Evolutionary conservation across 2,329 filamentous ascomycete species (phyloP).

Genomic region (Ceratocystis destructans): DNA sequence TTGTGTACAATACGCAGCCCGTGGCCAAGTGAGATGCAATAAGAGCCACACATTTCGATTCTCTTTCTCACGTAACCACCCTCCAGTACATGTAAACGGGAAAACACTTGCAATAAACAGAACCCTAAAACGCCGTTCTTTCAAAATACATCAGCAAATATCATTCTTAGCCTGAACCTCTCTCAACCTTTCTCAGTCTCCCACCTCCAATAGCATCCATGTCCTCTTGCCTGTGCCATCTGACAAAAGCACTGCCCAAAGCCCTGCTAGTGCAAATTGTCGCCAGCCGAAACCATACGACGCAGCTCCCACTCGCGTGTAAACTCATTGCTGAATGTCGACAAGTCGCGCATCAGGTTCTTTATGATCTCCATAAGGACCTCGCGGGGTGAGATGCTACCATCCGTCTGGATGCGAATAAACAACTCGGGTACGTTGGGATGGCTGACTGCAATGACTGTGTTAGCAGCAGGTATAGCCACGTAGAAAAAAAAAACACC

Average conservation of each 20-base stretch:
- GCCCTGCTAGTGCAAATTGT: conserved; percentile 25
- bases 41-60: background rate
- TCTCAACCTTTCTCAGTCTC: background rate
- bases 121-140: conserved; percentile 10
- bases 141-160: background rate
- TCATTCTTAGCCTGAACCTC: background rate
- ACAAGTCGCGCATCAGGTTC: conserved; percentile 68
- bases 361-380: conserved; percentile 69
- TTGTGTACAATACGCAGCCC: background rate
- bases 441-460: conserved; percentile 34
- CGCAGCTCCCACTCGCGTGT: conserved; percentile 83
- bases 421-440: conserved; percentile 48
- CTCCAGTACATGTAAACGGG: background rate
- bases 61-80: background rate
- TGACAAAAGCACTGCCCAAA: background rate
- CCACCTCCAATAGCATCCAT: background rate
- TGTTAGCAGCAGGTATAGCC: conserved; percentile 11
- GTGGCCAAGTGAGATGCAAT: background rate
- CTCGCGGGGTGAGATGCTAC: conserved; percentile 74
- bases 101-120: conserved; percentile 1
- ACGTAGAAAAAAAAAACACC: conserved; percentile 22
- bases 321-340: conserved; percentile 71
- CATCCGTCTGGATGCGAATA: conserved; percentile 84
- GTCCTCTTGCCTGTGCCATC: background rate
- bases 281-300: conserved; percentile 62